Conservation (phyloP, 2,329 filamentous ascomycete species). For the Alternaria brassicae region DNA sequence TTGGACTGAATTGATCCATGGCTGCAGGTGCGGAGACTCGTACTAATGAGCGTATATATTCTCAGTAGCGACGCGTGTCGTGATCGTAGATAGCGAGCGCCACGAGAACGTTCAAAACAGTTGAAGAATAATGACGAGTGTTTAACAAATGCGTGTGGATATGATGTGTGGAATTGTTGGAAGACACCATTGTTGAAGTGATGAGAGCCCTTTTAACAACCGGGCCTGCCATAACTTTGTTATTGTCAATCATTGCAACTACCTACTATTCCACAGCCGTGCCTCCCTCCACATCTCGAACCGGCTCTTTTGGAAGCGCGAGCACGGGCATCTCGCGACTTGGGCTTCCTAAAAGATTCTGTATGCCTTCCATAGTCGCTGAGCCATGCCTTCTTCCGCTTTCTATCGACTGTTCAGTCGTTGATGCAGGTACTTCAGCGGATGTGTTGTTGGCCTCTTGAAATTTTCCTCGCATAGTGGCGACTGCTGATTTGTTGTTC, state of each 20-base stretch:
- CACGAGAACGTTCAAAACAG: not conserved
- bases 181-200: not conserved
- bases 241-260: conserved; percentile 5
- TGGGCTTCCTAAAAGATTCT: conserved; percentile 35
- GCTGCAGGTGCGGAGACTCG: not conserved
- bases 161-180: not conserved
- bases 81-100: not conserved
- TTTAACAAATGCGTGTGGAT: not conserved
- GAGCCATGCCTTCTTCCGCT: conserved; percentile 2
- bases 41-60: not conserved
- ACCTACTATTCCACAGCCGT: conserved; percentile 25
- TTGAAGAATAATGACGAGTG: too few relatives aligned
- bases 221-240: conserved; percentile 3
- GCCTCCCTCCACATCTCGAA: conserved; percentile 50
- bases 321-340: conserved; percentile 54
- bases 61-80: not conserved
- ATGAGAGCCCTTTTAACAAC: not conserved
- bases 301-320: conserved; percentile 50
- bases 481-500: conserved; percentile 35
- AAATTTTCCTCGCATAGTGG: conserved; percentile 33
- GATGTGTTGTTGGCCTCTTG: conserved; percentile 23
- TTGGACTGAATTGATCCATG: not conserved
- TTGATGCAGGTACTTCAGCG: conserved; percentile 16
- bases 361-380: conserved; percentile 18
- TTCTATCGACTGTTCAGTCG: conserved; percentile 9